Evolutionary conservation across 2,329 filamentous ascomycete genomes (phyloP).

Genomic region (Amesomyces nigricolor): DNA sequence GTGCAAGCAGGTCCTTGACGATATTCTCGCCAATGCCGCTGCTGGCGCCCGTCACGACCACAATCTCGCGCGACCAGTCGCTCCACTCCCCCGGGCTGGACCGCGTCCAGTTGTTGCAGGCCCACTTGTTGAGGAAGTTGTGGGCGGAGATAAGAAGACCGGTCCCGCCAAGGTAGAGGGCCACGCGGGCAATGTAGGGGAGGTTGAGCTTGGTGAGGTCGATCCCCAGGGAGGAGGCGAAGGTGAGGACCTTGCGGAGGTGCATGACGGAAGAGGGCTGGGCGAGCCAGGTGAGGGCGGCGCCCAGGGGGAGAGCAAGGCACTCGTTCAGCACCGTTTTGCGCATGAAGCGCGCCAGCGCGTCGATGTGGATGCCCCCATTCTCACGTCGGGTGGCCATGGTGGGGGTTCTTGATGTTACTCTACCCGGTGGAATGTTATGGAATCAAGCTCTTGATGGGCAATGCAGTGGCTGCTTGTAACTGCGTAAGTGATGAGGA

Average conservation of each 20-base stretch:
- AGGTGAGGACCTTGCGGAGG: constrained; percentile 4
- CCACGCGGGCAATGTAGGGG: constrained; percentile 4
- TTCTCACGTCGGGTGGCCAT: constrained; percentile 19
- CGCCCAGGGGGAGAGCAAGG: constrained; percentile 17
- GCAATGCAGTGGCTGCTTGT: too few species aligned
- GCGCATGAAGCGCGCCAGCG: constrained; percentile 17
- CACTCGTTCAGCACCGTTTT: constrained; percentile 19
- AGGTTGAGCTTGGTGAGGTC: constrained; percentile 5
- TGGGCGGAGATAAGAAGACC: constrained; percentile 19
- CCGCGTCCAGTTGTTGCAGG: constrained; percentile 22
- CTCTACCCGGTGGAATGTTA: too few species aligned
- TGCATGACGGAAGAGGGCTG: constrained; percentile 2
- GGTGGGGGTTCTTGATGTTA: not conserved
- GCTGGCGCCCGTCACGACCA: constrained; percentile 41
- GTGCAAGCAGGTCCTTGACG: constrained; percentile 28
- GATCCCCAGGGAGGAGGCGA: constrained; percentile 2
- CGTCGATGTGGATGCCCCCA: constrained; percentile 19
- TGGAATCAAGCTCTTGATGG: too few species aligned
- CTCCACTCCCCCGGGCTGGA: constrained; percentile 26
- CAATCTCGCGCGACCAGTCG: constrained; percentile 38
- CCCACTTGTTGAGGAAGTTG: constrained; percentile 20
- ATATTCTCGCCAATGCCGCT: constrained; percentile 39
- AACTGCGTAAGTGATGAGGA: too few species aligned
- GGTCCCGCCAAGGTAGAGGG: constrained; percentile 11
- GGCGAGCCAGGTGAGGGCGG: constrained; percentile 8